phyloP scores from a whole-genome alignment of 495 filamentous ascomycete genomes.

The Talaromyces nanjingensis region DNA sequence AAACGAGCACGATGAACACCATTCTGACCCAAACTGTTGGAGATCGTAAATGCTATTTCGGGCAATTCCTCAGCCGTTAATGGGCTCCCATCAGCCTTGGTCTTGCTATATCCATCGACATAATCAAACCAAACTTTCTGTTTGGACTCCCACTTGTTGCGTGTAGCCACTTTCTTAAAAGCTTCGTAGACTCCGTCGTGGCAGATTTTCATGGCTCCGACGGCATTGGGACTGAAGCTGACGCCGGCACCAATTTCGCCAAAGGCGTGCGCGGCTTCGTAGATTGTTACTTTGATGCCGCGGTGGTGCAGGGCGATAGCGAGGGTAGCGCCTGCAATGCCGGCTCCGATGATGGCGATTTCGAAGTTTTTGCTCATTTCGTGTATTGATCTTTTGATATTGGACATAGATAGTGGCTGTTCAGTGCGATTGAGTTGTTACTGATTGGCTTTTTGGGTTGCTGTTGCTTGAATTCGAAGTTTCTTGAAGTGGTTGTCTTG shows the following conservation, averaged over 20 bases:
- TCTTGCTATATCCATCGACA: slow-evolving; percentile 19
- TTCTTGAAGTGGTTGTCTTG: no score
- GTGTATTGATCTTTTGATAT: neutral
- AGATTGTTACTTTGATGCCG: slow-evolving; percentile 40
- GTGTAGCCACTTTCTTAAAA: slow-evolving; percentile 29
- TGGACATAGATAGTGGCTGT: neutral
- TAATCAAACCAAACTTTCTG: slow-evolving; percentile 12
- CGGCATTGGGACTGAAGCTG: slow-evolving; percentile 52
- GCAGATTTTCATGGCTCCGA: slow-evolving; percentile 47
- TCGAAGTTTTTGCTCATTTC: slow-evolving; percentile 18
- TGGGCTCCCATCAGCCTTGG: slow-evolving; percentile 1
- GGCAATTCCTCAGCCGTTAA: slow-evolving; percentile 7
- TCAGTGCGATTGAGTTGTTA: neutral
- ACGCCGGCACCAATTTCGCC: slow-evolving; percentile 58
- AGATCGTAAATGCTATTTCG: slow-evolving; percentile 19
- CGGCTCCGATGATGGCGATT: slow-evolving; percentile 33
- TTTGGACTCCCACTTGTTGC: slow-evolving; percentile 31
- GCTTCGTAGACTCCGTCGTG: slow-evolving; percentile 38
- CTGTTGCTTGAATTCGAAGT: no score
- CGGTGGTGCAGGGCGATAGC: slow-evolving; percentile 27
- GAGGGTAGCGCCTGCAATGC: slow-evolving; percentile 28
- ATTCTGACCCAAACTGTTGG: slow-evolving; percentile 21
- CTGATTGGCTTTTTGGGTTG: neutral
- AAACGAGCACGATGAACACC: slow-evolving; percentile 46
- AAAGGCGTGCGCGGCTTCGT: slow-evolving; percentile 41